These are phyloP conservation scores for Lachnellula subtilissima DNA, from an alignment of 2,329 filamentous ascomycete genomes.

Conservation along the genomic window DNA sequence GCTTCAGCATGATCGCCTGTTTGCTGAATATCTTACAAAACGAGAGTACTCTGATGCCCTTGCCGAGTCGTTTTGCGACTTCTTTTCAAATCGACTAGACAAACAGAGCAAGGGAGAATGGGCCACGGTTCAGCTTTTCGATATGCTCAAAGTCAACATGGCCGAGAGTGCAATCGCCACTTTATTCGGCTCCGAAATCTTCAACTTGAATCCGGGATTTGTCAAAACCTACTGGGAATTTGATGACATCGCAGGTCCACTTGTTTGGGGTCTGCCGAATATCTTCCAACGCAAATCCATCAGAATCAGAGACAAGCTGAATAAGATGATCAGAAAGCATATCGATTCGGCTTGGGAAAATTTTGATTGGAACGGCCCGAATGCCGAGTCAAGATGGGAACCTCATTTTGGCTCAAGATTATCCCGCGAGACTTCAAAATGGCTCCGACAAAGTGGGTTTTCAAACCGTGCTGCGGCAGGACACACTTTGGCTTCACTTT, in stretches of 20 bases:
- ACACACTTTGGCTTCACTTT: constrained; percentile 6
- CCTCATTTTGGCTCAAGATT: constrained; percentile 12
- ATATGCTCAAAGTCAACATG: constrained; percentile 12
- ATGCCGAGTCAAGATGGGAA: constrained; percentile 12
- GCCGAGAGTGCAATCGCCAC: constrained; percentile 9
- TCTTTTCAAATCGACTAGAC: background rate
- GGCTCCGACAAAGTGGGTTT: constrained; percentile 3
- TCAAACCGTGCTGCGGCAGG: constrained; percentile 5
- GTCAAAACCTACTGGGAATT: constrained; percentile 13
- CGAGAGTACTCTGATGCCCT: background rate
- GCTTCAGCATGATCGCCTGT: background rate
- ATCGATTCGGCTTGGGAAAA: constrained; percentile 9
- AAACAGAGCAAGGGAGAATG: background rate
- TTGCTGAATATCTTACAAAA: background rate
- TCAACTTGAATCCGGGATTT: constrained; percentile 10
- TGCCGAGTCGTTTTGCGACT: background rate
- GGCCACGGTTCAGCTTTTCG: constrained; percentile 4
- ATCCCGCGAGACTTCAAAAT: constrained; percentile 2
- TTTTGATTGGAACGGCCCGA: constrained; percentile 1
- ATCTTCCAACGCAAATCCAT: constrained; percentile 5
- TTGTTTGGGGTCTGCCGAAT: constrained; percentile 10
- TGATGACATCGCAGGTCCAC: constrained; percentile 8
- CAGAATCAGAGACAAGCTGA: constrained; percentile 7
- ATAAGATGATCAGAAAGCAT: constrained; percentile 7
- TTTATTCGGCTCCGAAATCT: constrained; percentile 9